Evolutionary conservation across 2,329 filamentous ascomycete species (phyloP).

Genomic region (Aspergillus fumigatus): DNA sequence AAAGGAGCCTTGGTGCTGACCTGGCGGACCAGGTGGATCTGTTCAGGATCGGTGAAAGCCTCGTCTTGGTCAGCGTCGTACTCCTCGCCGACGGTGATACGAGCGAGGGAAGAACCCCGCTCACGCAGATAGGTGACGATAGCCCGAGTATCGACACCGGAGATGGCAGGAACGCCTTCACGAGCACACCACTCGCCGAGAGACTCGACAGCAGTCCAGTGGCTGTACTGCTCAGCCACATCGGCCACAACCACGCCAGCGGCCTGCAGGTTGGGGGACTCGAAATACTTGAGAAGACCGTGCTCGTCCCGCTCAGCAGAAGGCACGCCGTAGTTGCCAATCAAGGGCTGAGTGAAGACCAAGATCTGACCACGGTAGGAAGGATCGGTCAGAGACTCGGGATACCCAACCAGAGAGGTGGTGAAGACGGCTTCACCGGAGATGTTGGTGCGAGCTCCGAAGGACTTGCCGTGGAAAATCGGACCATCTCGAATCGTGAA

Average conservation of each 20-base stretch:
- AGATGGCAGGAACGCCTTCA: conserved; percentile 93
- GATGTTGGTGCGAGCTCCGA: conserved; percentile 93
- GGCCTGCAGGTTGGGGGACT: conserved; percentile 95
- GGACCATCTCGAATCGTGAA: conserved; percentile 96
- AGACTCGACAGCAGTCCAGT: conserved; percentile 97
- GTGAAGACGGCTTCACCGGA: conserved; percentile 98
- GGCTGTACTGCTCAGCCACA: conserved; percentile 88
- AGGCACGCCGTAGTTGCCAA: conserved; percentile 97
- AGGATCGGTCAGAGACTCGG: conserved; percentile 73
- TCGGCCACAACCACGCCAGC: conserved; percentile 94
- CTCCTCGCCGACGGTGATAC: conserved; percentile 92
- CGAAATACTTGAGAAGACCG: conserved; percentile 94
- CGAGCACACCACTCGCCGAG: conserved; percentile 91
- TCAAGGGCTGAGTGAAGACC: conserved; percentile 95
- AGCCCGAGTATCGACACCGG: conserved; percentile 91
- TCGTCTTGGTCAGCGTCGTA: conserved; percentile 99
- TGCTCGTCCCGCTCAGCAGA: conserved; percentile 78
- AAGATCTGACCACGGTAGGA: conserved; percentile 80
- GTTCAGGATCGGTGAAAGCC: conserved; percentile 87
- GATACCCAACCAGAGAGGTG: conserved; percentile 94
- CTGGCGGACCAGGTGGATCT: conserved; percentile 93
- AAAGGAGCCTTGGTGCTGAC: conserved; percentile 98
- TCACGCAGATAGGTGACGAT: conserved; percentile 96
- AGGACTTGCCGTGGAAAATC: conserved; percentile 93
- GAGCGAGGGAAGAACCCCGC: conserved; percentile 90